A percentile compares a stretch with the other conserved stretches of the same genome.
Evolutionary conservation across 805 yeast species (phyloP).

Genomic region (Saturnispora gosingensis): DNA sequence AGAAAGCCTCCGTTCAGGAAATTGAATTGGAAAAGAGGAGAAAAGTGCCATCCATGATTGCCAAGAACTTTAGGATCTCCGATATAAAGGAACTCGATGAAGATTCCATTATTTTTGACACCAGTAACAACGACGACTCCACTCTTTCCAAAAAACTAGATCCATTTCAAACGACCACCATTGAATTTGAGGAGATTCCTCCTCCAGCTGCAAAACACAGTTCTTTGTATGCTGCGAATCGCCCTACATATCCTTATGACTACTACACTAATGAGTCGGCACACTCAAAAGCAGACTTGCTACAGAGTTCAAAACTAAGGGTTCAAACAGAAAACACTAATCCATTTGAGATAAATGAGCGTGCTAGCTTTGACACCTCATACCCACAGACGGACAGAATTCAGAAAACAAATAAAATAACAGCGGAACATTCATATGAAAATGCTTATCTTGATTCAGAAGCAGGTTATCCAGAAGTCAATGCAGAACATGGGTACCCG

Average conservation of each 20-base stretch:
- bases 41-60: constrained; percentile 15
- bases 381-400: neutral
- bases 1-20: constrained; percentile 8
- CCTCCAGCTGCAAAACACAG: constrained; percentile 27
- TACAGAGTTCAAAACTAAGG: neutral
- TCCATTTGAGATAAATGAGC: neutral
- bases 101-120: neutral
- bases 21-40: constrained; percentile 18
- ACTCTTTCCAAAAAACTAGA: neutral
- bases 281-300: neutral
- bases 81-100: neutral
- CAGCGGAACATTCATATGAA: neutral
- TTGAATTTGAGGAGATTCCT: constrained; percentile 26
- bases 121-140: neutral
- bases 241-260: constrained; percentile 17
- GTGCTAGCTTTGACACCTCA: neutral
- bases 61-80: neutral
- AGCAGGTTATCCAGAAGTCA: constrained; percentile 1
- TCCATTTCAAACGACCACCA: neutral
- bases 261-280: constrained; percentile 1
- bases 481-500: neutral
- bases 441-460: neutral
- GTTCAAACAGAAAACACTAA: neutral
- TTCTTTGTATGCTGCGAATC: constrained; percentile 32
- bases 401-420: neutral